These are phyloP conservation scores for Datisca glomerata DNA, from an alignment of 306 rosid genomes.

Conservation along the genomic window DNA sequence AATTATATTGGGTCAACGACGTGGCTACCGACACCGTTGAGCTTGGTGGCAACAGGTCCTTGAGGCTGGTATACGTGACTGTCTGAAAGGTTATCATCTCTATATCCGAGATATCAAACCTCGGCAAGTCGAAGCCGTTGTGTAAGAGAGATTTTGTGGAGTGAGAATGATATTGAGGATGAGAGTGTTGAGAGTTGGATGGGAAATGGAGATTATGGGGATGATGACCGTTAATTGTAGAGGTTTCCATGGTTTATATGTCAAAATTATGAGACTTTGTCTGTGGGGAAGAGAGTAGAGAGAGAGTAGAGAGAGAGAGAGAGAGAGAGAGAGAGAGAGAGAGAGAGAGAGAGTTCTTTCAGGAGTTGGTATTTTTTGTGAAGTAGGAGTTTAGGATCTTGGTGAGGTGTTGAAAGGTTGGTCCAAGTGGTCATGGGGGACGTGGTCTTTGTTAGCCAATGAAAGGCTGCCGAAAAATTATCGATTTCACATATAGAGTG, in stretches of 20 bases:
- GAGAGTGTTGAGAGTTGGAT: background rate
- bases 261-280: too few relatives aligned
- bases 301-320: background rate
- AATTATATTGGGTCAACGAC: constrained; percentile 9
- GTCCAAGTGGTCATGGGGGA: too few relatives aligned
- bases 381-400: background rate
- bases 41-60: constrained; percentile 29
- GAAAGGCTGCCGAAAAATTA: too few relatives aligned
- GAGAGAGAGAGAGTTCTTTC: background rate
- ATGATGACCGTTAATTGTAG: background rate
- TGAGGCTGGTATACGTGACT: constrained; percentile 38
- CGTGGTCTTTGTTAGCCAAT: too few relatives aligned
- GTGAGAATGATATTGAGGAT: background rate
- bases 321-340: background rate
- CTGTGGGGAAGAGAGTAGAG: background rate
- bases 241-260: constrained; percentile 4
- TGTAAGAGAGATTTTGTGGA: constrained; percentile 16
- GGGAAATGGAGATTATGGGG: background rate
- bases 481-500: too few relatives aligned
- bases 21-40: background rate
- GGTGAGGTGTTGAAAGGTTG: constrained; percentile 11
- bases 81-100: constrained; percentile 20
- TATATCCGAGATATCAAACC: constrained; percentile 12
- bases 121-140: constrained; percentile 11
- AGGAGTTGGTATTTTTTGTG: background rate